phyloP scores from a whole-genome alignment of 2,329 filamentous ascomycete species.

The Phialophora tarda region DNA sequence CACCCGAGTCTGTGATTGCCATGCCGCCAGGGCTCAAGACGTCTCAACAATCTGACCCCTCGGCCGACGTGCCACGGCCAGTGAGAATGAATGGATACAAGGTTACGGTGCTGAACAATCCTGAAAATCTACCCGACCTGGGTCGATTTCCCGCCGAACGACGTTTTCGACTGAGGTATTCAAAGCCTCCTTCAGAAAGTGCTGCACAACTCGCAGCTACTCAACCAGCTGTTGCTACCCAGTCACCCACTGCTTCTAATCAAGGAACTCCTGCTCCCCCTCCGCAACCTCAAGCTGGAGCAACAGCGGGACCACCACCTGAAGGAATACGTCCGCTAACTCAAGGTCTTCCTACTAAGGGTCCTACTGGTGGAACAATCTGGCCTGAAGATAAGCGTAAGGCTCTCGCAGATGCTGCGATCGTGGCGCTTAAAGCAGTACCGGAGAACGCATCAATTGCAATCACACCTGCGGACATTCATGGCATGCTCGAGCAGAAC shows the following conservation, averaged over 20 bases:
- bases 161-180: constrained; percentile 31
- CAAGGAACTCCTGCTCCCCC: constrained; percentile 1
- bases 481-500: constrained; percentile 57
- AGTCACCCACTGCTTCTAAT: neutral
- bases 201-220: neutral
- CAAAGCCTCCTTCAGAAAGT: neutral
- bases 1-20: neutral
- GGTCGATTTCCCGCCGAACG: constrained; percentile 42
- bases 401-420: constrained; percentile 57
- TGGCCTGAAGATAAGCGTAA: constrained; percentile 59
- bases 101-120: constrained; percentile 37
- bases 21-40: neutral
- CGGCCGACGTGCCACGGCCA: neutral
- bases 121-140: constrained; percentile 38
- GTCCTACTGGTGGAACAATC: constrained; percentile 44
- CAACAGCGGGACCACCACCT: neutral
- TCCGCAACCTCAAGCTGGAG: neutral
- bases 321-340: constrained; percentile 1
- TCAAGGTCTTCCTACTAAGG: constrained; percentile 22
- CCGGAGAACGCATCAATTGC: constrained; percentile 51
- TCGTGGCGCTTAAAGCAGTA: constrained; percentile 52
- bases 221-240: neutral
- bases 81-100: constrained; percentile 30
- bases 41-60: neutral
- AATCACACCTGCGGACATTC: constrained; percentile 50